Evolutionary conservation across 495 filamentous ascomycete genomes (phyloP), one percentile per base, ranked within the genome.

Genomic region (Penicillium longicatenatum): DNA sequence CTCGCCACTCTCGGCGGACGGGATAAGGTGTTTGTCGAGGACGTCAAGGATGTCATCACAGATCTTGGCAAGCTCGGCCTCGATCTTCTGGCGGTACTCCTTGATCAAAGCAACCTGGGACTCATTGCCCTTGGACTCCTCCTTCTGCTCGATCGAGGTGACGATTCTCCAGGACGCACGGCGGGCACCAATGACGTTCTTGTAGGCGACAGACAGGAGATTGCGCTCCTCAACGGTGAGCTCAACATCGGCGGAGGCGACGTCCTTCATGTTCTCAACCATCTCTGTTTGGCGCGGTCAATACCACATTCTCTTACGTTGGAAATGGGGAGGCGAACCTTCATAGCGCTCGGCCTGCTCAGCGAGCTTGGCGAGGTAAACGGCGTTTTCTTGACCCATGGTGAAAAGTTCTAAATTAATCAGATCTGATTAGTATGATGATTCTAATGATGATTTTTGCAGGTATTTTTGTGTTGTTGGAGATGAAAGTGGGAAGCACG

Each of bases 291-390:
- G 43, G 35, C 55, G 64, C 56, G 12, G 49, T 52, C 41, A 44
- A 42, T 20, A 43, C 35, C 31, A 9, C 30, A n/a, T 8, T 45
- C 41, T 21, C 1, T 54, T 33, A 16, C 17, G 14, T 21, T 55
- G 26, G n/a, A 26, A 49, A 4, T 55, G 44, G 26, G 24, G 50
- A 29, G 45, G 86, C 90, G 70, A 81, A 97, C 94, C 94, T 82
- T 98, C 94, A 80, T 98, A 98, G 77, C 94, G 95, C 86, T 98
- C 94, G 76, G 94, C 94, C 86, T 98, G 94, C 89, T 98, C 94
- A 73, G 95, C 95, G 73, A 98, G 89, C 91, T 98, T 98, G 80
- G 94, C 94, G 68, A 98, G 89, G 79, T 98, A 98, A 68, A 98
- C 94, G 72, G 93, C 92, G 80, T 98, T 92, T 87, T 98, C 94